phyloP scores from a whole-genome alignment of 1,139 yeast species.

The Martiniozyma asiatica region DNA sequence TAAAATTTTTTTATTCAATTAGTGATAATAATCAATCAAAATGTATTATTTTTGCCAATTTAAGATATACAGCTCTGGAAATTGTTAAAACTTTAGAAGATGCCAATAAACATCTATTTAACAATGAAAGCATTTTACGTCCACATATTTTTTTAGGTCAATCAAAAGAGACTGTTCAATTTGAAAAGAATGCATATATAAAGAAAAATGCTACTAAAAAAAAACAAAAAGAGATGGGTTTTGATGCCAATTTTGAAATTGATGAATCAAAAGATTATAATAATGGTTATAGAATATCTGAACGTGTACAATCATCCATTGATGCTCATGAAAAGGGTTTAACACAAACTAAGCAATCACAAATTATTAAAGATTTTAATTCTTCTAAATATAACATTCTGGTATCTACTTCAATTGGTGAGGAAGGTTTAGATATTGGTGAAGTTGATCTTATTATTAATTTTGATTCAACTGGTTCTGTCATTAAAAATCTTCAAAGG shows the following conservation, averaged over 20 bases:
- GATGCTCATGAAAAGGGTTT: conserved; percentile 46
- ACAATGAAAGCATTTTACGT: conserved; percentile 25
- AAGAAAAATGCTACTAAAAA: conserved; percentile 29
- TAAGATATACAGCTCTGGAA: conserved; percentile 81
- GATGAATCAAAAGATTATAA: no score
- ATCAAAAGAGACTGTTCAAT: conserved; percentile 44
- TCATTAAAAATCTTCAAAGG: conserved; percentile 85
- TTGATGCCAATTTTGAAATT: conserved; percentile 14
- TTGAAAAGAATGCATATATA: conserved; percentile 41
- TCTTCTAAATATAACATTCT: conserved; percentile 61
- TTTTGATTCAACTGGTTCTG: conserved; percentile 86
- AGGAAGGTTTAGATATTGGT: conserved; percentile 96
- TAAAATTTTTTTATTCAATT: conserved; percentile 39
- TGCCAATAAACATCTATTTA: conserved; percentile 21
- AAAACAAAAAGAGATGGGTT: conserved; percentile 9
- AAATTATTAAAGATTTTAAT: conserved; percentile 62
- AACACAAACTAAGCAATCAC: conserved; percentile 65
- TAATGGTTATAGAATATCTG: conserved; percentile 16
- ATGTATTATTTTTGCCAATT: conserved; percentile 79
- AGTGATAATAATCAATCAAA: conserved; percentile 30
- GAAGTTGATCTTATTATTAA: conserved; percentile 91
- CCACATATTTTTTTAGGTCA: conserved; percentile 95
- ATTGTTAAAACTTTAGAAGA: conserved; percentile 58
- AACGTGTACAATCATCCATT: conserved; percentile 33
- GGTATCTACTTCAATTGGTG: conserved; percentile 96